Percentiles rank a stretch among this genome's conserved stretches.
Conservation (phyloP, 768 basidiomycete species). For the Xerocomus brunneocitrinus region DNA sequence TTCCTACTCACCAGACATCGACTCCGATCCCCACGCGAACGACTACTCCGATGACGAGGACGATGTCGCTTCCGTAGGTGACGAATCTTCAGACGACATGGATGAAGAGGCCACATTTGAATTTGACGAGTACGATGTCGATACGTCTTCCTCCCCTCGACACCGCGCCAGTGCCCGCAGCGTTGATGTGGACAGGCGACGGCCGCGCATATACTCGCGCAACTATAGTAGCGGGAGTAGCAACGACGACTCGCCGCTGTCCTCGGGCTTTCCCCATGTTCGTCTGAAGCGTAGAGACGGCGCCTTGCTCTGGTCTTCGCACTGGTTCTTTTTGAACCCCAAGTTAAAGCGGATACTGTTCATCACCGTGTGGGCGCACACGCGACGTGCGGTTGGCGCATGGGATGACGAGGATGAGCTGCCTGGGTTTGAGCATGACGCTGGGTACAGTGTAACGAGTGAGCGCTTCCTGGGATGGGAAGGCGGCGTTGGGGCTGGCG, state of each 20-base stretch:
- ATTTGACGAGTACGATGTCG: conserved; percentile 78
- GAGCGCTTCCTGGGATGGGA: conserved; percentile 81
- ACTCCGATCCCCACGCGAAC: conserved; percentile 90
- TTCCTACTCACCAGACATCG: conserved; percentile 88
- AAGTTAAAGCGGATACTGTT: conserved; percentile 91
- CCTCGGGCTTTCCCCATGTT: conserved; percentile 41
- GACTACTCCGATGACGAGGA: conserved; percentile 78
- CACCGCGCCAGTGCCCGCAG: conserved; percentile 10
- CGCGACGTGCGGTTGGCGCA: conserved; percentile 51
- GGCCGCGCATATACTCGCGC: conserved; percentile 16
- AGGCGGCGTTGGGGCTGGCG: conserved; percentile 74
- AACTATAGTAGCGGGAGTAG: conserved; percentile 35
- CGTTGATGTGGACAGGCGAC: conserved; percentile 3
- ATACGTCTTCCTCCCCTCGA: conserved; percentile 36
- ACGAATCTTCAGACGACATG: conserved; percentile 67
- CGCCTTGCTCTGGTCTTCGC: conserved; percentile 89
- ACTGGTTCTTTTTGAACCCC: conserved; percentile 95
- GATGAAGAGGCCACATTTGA: conserved; percentile 73
- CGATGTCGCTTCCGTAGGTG: conserved; percentile 59
- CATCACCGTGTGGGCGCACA: conserved; percentile 87
- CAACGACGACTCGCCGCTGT: conserved; percentile 29
- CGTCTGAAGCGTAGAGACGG: conserved; percentile 58
- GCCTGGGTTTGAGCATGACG: conserved; percentile 34
- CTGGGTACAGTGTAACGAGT: conserved; percentile 30
- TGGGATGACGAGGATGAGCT: conserved; percentile 46